Percentiles rank a stretch among this genome's conserved stretches.
phyloP scores from a whole-genome alignment of 441 rosid species.

The Pelargonium cotyledonis region DNA sequence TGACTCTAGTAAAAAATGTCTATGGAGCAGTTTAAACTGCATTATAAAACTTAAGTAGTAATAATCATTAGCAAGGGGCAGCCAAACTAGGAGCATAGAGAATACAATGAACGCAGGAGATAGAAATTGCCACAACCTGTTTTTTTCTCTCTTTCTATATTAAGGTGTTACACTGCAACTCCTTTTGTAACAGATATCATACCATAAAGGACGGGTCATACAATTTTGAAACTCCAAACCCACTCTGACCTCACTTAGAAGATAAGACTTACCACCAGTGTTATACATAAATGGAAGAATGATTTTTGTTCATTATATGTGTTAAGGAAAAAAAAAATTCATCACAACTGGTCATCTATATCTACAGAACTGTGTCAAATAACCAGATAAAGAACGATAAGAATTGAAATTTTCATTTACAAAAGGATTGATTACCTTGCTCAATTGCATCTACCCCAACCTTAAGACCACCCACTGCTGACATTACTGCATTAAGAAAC shows the following conservation, averaged over 20 bases:
- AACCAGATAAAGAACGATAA: constrained; percentile 5
- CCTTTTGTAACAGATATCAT: neutral
- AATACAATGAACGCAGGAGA: no score
- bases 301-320: neutral
- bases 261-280: neutral
- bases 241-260: neutral
- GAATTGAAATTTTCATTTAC: neutral
- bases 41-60: no score
- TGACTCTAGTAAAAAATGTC: neutral
- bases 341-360: neutral
- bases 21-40: no score
- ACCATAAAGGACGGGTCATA: neutral
- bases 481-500: constrained; percentile 55
- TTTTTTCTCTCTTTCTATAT: neutral
- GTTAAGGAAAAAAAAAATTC: neutral
- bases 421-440: constrained; percentile 46
- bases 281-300: neutral
- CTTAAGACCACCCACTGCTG: constrained; percentile 94
- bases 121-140: no score
- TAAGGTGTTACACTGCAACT: neutral
- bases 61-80: no score
- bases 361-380: neutral
- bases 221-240: neutral
- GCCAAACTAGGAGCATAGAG: no score
- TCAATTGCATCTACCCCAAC: constrained; percentile 68